Evolutionary conservation across 2,329 filamentous ascomycete species (phyloP), one percentile per base, ranked within the genome.

Genomic region (Colletotrichum navitas): DNA sequence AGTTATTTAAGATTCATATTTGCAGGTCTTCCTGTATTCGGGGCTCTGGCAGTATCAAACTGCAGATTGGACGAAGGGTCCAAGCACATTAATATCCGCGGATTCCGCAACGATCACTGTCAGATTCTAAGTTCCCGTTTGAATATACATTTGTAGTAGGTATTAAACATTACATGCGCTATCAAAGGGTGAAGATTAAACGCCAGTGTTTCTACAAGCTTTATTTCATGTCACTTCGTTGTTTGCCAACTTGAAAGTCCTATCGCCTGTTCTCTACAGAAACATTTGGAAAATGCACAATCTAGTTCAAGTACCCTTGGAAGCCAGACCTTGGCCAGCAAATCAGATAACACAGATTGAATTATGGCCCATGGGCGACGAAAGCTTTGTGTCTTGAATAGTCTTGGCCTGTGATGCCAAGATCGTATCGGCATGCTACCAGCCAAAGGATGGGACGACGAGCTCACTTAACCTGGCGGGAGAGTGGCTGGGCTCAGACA

Each of bases 181-280:
- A 18, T 51, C 11, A 7, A 29, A 18, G 5, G 12, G 5, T 2
- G 12, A 51, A 51, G 1, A 29, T 29, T 2, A 12, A 14, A 26
- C 6, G 0, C 5, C 3, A 14, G 5, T 26, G 1, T 14, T 26
- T 26, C 1, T 21, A 49, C n/a, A 49, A 14, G 5, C 12, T 49
- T 6, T 26, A 2, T 2, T 0, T 0, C 4, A 14, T 12, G n/a
- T 14, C 10, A n/a, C 14, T 2, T 14, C 11, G 2, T 26, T 49
- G n/a, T 49, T 26, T 26, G 6, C 47, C 10, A 4, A 24, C n/a
- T 24, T 24, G 45, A 43, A 43, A 6, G 8, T 45, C 1, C 10
- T 3, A n/a, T 6, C 21, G 21, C 41, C 21, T 45, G 18, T 45
- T n/a, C 43, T 2, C 43, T 45, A 4, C 4, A 45, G 18, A 21